These are phyloP conservation scores for Trifolium pratense DNA, from an alignment of 306 rosid genomes.

Conservation along the genomic window DNA sequence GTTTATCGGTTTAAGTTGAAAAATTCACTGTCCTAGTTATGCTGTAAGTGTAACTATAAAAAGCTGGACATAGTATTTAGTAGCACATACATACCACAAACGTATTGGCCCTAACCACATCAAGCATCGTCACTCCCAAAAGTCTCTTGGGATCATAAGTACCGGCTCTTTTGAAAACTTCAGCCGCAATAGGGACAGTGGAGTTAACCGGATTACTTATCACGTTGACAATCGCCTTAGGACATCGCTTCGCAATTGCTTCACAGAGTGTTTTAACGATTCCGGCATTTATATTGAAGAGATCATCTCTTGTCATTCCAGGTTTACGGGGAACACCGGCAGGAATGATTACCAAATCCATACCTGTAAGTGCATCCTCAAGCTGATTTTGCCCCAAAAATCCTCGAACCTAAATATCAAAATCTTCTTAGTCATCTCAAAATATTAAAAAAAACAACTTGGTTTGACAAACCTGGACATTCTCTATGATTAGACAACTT, in stretches of 20 bases:
- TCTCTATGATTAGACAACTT: not conserved
- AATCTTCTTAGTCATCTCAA: slow-evolving; percentile 30
- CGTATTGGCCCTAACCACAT: slow-evolving; percentile 94
- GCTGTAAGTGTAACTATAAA: slow-evolving; percentile 12
- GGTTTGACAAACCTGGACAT: not conserved
- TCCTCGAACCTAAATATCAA: slow-evolving; percentile 67
- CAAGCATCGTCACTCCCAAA: slow-evolving; percentile 90
- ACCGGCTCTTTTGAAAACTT: slow-evolving; percentile 87
- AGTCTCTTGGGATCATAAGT: slow-evolving; percentile 87
- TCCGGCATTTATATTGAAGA: slow-evolving; percentile 93
- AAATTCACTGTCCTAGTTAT: slow-evolving; percentile 23
- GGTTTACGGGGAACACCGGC: slow-evolving; percentile 97
- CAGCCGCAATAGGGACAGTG: slow-evolving; percentile 95
- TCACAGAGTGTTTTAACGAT: slow-evolving; percentile 83
- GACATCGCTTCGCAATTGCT: slow-evolving; percentile 79
- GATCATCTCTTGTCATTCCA: slow-evolving; percentile 98
- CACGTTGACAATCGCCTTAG: slow-evolving; percentile 80
- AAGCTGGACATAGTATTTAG: slow-evolving; percentile 19
- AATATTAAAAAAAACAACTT: not conserved
- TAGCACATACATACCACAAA: slow-evolving; percentile 70
- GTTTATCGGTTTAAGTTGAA: slow-evolving; percentile 13
- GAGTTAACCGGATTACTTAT: slow-evolving; percentile 98
- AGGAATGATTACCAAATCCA: slow-evolving; percentile 90
- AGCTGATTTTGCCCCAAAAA: slow-evolving; percentile 87
- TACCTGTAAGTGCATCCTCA: slow-evolving; percentile 81